Base-by-base conservation (phyloP, 495 filamentous ascomycete species). In the Poronia punctata region DNA sequence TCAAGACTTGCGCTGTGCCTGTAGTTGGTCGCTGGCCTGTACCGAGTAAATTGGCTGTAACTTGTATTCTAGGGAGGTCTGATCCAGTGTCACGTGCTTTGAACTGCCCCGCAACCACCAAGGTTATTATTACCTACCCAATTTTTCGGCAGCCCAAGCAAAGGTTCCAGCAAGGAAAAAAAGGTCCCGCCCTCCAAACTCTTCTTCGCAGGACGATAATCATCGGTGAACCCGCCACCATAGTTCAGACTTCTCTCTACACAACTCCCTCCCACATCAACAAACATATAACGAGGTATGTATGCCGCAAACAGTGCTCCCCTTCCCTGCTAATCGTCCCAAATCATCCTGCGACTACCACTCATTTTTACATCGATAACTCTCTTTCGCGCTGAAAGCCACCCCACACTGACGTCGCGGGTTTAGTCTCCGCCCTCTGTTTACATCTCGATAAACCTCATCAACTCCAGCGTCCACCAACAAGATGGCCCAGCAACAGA, bases 401-500 rank as follows among this genome's bases (percentile, higher is more conserved):
- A n/a, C n/a, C 37, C 49, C 49, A 53, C 49, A 57, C 57, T 56
- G 40, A 55, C 53, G 30, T 43, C 54, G 36, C 50, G 59, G 59
- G 53, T 61, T 40, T 49, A 43, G 47, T 46, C 41, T 46, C 44
- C 44, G 26, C 40, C 39, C 43, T 56, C 55, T 67, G 59, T 59
- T 67, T 67, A 65, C 59, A 48, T 59, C 53, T 51, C 53, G n/a
- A n/a, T n/a, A 43, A 43, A 18, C 44, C 12, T 10, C 38, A 16
- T 32, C 45, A 27, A 38, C 35, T 41, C 40, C 22, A 36, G 40
- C 38, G 50, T 52, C 46, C 53, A 41, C 40, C 52, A 40, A 46
- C 45, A 51, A 37, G 19, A 90, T 88, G 82, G 76, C 81, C 55
- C 52, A 60, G 26, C 49, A 67, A 39, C 0, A 10, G 1, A 63